Base-by-base conservation (phyloP, 2,329 filamentous ascomycete species). In the Pestalotiopsis sp. region DNA sequence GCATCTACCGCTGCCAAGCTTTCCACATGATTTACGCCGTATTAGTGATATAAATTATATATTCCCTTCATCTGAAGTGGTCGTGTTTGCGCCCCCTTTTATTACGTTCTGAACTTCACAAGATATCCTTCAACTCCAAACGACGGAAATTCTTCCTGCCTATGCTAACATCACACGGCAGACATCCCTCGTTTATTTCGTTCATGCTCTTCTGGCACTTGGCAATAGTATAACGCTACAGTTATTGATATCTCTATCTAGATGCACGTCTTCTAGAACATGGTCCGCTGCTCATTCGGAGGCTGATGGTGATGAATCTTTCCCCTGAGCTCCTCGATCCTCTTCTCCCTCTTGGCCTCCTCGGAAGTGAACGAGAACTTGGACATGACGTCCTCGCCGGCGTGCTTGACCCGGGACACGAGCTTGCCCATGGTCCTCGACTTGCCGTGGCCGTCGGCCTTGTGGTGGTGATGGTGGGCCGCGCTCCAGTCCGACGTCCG, bases 281-380 rank as follows among this genome's bases (percentile, higher is more conserved):
- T 17, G 11, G 58, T 55, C 31, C n/a, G 14, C 63, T 65, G 63
- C 17, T n/a, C 63, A 23, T n/a, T 55, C 9, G 14, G 36, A 7
- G 41, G 13, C 27, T 52, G n/a, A 13, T 61, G 66, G 41, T 67
- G 66, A 65, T 75, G 76, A 65, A 83, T 82, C 25, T 77, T 78
- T 55, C 76, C 77, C 72, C 79, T 78, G 61, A 84, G 70, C 27
- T 78, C 76, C 41, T 78, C 68, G 17, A 49, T 57, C 23, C 60
- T 23, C 63, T 60, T 58, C 27, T 64, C 70, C 36, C 65, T 66
- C 55, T 65, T 72, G 31, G 49, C 62, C 31, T 60, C 66, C 25
- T 68, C 57, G 17, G 63, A 64, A 3, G 59, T 57, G 13, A 69
- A 67, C 4, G 64, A 65, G 5, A 65, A 57, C 41, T 38, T 31